Percentiles rank a stretch among this genome's conserved stretches.
Conservation (phyloP, 805 yeast genomes). For the Candida berthetii region DNA sequence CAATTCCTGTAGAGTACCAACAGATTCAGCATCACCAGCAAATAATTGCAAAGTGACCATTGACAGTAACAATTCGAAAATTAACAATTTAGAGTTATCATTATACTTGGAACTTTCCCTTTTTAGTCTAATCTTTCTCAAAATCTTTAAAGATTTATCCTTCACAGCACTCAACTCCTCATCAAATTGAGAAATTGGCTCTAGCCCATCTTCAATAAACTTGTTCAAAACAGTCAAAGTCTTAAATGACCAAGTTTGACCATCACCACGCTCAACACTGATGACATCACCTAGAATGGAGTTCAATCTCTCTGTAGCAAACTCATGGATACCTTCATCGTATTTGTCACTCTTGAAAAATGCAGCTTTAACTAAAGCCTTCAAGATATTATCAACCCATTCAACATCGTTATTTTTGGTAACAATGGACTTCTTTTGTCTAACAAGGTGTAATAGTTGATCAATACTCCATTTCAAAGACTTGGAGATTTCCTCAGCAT, state of each 20-base stretch:
- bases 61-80: slow-evolving; percentile 74
- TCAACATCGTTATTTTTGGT: slow-evolving; percentile 14
- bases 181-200: slow-evolving; percentile 42
- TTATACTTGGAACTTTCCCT: slow-evolving; percentile 22
- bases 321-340: slow-evolving; percentile 25
- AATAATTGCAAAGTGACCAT: slow-evolving; percentile 74
- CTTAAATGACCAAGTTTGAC: slow-evolving; percentile 54
- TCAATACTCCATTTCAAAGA: slow-evolving; percentile 50
- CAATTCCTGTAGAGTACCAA: slow-evolving; percentile 68
- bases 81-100: slow-evolving; percentile 36
- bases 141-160: slow-evolving; percentile 39
- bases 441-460: slow-evolving; percentile 44
- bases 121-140: slow-evolving; percentile 36
- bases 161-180: slow-evolving; percentile 47
- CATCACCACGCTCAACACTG: slow-evolving; percentile 34
- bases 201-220: slow-evolving; percentile 17
- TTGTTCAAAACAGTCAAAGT: slow-evolving; percentile 34
- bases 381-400: slow-evolving; percentile 24
- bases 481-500: slow-evolving; percentile 3
- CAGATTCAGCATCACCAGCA: slow-evolving; percentile 71
- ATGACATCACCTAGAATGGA: slow-evolving; percentile 61
- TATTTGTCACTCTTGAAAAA: slow-evolving; percentile 20
- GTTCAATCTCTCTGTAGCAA: slow-evolving; percentile 57
- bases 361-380: slow-evolving; percentile 22
- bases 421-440: slow-evolving; percentile 32